Percentiles rank a stretch among this genome's conserved stretches.
These are phyloP conservation scores for Skeletonema marinoi DNA, from an alignment of 108 stramenopile species.

Conservation along the genomic window DNA sequence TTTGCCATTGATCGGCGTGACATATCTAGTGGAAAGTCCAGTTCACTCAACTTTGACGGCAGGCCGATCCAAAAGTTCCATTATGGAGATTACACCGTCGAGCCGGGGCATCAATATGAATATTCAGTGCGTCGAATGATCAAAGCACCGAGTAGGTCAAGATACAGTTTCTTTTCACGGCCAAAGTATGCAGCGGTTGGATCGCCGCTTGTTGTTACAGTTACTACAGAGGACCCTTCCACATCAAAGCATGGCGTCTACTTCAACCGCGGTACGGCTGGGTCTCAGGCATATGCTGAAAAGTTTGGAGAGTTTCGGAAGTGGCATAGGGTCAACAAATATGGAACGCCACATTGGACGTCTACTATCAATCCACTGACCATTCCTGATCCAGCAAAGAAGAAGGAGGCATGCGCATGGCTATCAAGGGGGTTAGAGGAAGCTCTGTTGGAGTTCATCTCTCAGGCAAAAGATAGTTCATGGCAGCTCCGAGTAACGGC, in stretches of 20 bases:
- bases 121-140: constrained; percentile 41
- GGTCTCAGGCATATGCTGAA: constrained; percentile 35
- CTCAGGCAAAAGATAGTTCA: constrained; percentile 16
- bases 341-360: constrained; percentile 13
- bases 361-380: constrained; percentile 33
- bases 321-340: constrained; percentile 18
- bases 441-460: constrained; percentile 35
- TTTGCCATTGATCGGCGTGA: constrained; percentile 39
- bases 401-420: constrained; percentile 39
- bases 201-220: constrained; percentile 12
- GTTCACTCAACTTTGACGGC: constrained; percentile 28
- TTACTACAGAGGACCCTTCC: constrained; percentile 35
- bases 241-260: constrained; percentile 31
- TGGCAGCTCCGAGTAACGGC: constrained; percentile 31
- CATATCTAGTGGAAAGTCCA: constrained; percentile 4
- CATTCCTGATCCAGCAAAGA: constrained; percentile 35
- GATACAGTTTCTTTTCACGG: background rate
- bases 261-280: constrained; percentile 45
- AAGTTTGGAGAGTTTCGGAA: constrained; percentile 35
- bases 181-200: constrained; percentile 21
- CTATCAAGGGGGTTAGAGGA: constrained; percentile 45
- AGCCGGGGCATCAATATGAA: constrained; percentile 19
- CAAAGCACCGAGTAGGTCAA: background rate
- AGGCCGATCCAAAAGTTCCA: constrained; percentile 41
- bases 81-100: constrained; percentile 38